Base-by-base conservation (phyloP, 2,329 filamentous ascomycete genomes). In the Fusarium camptoceras region DNA sequence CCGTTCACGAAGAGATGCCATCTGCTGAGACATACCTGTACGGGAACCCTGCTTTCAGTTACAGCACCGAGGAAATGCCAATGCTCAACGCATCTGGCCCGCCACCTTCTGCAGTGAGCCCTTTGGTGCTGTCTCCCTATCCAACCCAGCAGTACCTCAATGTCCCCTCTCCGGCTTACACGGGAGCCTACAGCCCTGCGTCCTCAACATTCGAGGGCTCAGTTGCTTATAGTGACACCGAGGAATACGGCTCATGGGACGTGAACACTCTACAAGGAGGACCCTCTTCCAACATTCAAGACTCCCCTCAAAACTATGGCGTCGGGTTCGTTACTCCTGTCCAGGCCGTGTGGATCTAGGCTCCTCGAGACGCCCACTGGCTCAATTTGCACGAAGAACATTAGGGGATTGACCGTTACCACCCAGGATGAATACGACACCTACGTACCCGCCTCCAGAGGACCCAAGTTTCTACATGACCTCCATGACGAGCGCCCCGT, bases 191-290 rank as follows among this genome's bases (percentile, higher is more conserved):
- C 76, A 90, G 88, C 76, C 88, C 88, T 54, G 86, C 88, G 24
- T 88, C 88, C 30, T 90, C 88, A 63, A 88, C 85, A 20, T 89
- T 87, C 76, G 85, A 89, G 77, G 82, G 87, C n/a, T 89, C 88
- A 28, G 81, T 88, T 66, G 83, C 85, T 30, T 90, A 89, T 79
- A 90, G 88, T 80, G 88, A 90, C 73, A 83, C 84, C 48, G 88
- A 89, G 60, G 88, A 90, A 68, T 86, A 83, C 66, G 78, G 79
- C 64, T 78, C 83, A 46, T 88, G 82, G 76, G 85, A 87, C 72
- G 77, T 85, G 77, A 76, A 74, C 64, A 76, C 75, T 74, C 78
- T 80, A 78, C 72, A 84, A 80, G 75, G 82, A 72, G 79, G 82
- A 69, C 82, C 83, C 77, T 81, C 83, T 64, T 81, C 83, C 71